Evolutionary conservation across 225 moss, liverwort and hornwort species (phyloP), one percentile per base, ranked within the genome.

Genomic region (Lunularia cruciata): DNA sequence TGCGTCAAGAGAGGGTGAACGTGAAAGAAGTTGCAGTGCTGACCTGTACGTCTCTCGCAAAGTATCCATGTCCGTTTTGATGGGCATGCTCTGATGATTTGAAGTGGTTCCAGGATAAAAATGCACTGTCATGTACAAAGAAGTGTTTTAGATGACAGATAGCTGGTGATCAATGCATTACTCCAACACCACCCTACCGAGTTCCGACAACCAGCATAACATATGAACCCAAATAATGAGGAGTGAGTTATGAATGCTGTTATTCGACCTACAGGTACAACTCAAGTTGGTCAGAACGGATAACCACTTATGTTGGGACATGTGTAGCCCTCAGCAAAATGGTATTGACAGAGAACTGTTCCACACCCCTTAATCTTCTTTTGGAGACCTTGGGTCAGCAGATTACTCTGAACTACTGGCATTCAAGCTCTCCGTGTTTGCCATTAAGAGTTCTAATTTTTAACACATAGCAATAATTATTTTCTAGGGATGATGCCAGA

Each of bases 41-140:
- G 23, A 82, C 75, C 96, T 86, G 79, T 98, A 93, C 20, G 83
- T 91, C 78, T 98, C 93, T 67, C 86, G 80, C 70, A 98, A 76
- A 5, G 91, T 93, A 75, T 98, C 98, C 46, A 69, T 68, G 68
- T 98, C 98, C 26, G 98, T 93, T 81, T 93, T 98, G 61, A 84
- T 19, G 35, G 85, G 84, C 47, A 80, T 37, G 52, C n/a, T 77
- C 27, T 58, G n/a, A 55, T 22, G 57, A 42, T 35, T 47, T 32
- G 43, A 38, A 18, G 74, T 62, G 49, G 25, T 65, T 67, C 57
- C 74, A 1, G 51, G 46, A 37, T 82, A 82, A 18, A 71, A 70
- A n/a, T 66, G 57, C 33, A 65, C 80, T 80, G 38, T 48, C 14
- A 28, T 47, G 45, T 59, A 60, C 3, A 13, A 15, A n/a, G n/a